Conservation (phyloP, 805 yeast species). For the Millerozyma acaciae region DNA sequence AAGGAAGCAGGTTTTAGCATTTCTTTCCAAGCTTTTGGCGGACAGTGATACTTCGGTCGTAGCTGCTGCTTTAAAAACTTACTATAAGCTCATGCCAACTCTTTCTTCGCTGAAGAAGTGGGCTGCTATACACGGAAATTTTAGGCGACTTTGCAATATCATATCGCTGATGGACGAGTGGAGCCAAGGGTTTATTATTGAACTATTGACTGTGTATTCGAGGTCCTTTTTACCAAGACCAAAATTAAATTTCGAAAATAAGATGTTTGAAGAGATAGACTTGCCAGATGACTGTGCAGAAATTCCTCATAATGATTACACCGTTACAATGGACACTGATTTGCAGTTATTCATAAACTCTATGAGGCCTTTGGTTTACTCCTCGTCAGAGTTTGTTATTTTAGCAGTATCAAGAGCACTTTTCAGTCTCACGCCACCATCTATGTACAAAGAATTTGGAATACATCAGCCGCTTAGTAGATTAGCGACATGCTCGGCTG, state of each 20-base stretch:
- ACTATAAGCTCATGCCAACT: slow-evolving; percentile 46
- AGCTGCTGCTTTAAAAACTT: slow-evolving; percentile 61
- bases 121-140: slow-evolving; percentile 69
- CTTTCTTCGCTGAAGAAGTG: slow-evolving; percentile 36
- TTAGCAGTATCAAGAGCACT: slow-evolving; percentile 57
- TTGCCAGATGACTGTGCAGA: slow-evolving; percentile 40
- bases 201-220: slow-evolving; percentile 63
- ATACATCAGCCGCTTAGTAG: slow-evolving; percentile 51
- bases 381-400: slow-evolving; percentile 57
- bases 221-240: slow-evolving; percentile 60
- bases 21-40: slow-evolving; percentile 51
- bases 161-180: slow-evolving; percentile 63
- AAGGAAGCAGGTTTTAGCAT: slow-evolving; percentile 45
- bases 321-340: slow-evolving; percentile 51
- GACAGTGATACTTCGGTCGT: slow-evolving; percentile 68
- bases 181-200: slow-evolving; percentile 58
- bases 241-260: slow-evolving; percentile 27
- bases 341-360: slow-evolving; percentile 50
- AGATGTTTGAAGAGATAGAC: slow-evolving; percentile 26
- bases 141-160: slow-evolving; percentile 50
- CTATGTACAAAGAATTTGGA: slow-evolving; percentile 43
- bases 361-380: slow-evolving; percentile 43
- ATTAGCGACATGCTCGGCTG: slow-evolving; percentile 26
- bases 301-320: slow-evolving; percentile 21
- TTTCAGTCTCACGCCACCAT: slow-evolving; percentile 55